A percentile compares a stretch with the other conserved stretches of the same genome.
These are phyloP conservation scores for Escallonia herrerae DNA, from an alignment of 129 eudicot genomes.

Conservation along the genomic window DNA sequence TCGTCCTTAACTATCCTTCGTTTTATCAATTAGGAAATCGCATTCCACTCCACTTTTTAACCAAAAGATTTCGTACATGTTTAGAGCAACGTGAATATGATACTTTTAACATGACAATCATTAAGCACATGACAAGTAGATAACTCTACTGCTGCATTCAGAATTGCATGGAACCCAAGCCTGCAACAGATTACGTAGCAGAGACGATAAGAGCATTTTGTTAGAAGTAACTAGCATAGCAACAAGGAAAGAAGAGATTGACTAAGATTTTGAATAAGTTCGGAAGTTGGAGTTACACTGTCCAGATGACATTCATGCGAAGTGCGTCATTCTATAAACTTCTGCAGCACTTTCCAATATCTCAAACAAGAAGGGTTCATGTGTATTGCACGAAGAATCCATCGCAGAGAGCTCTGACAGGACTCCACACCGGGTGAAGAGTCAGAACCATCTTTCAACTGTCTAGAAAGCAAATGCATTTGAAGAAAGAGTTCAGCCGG, in stretches of 20 bases:
- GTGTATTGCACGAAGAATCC: slow-evolving; percentile 80
- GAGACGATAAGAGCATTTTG: not conserved
- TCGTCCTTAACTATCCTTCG: no score
- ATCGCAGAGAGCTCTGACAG: slow-evolving; percentile 33
- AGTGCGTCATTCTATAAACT: slow-evolving; percentile 9
- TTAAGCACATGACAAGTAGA: no score
- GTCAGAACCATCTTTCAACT: slow-evolving; percentile 18
- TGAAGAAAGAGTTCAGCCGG: slow-evolving; percentile 80
- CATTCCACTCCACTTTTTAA: no score
- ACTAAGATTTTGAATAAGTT: not conserved
- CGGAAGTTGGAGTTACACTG: not conserved
- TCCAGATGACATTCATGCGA: not conserved
- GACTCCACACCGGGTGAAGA: slow-evolving; percentile 22
- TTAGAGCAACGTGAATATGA: no score
- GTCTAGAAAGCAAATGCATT: slow-evolving; percentile 65
- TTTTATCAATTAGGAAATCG: no score
- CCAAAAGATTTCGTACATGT: no score
- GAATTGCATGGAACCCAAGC: no score
- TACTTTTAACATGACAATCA: no score
- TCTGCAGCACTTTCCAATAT: slow-evolving; percentile 72
- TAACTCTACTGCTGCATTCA: no score
- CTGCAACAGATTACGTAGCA: no score
- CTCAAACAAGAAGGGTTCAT: slow-evolving; percentile 81
- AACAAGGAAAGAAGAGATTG: no score
- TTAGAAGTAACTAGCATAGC: not conserved